Evolutionary conservation across 1,284 basidiomycete genomes (phyloP), one percentile per base, ranked within the genome.

Genomic region (Boletus semigastroideus): DNA sequence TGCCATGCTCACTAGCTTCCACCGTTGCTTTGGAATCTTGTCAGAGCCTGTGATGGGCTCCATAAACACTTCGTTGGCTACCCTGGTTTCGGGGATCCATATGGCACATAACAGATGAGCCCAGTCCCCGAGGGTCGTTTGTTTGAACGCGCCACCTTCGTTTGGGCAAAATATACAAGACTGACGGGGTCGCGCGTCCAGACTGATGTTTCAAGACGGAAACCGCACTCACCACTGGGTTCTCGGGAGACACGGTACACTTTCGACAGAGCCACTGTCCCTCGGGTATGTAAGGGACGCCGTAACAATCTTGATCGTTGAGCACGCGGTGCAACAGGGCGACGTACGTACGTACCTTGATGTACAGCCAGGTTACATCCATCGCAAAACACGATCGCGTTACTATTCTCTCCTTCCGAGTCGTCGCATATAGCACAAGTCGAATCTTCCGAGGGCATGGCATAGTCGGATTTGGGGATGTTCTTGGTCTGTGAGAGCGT

Each of bases 201-300:
- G 7, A 13, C 3, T 14, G 36, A 12, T 19, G 38, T 8, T 38
- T 25, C 8, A n/a, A 27, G 41, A 16, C 7, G 31, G 9, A 30
- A 10, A 40, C 28, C 22, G 3, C 16, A 74, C 89, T 62, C 67
- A 94, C 93, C 41, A 99, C 95, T 10, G 95, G 94, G 57, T 89
- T 91, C 70, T 98, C 96, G 0, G 97, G 97, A 2, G 94, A 97
- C 17, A 99, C 94, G 1, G 94, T 98, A 68, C 97, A 99, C 71
- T 99, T 99, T 49, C 97, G 79, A 70, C 97, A 99, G 30, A 99
- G 82, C 97, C 97, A 99, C 72, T 99, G 96, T 1, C 97, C 97
- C 73, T 99, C 97, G 0, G 97, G 97, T 56, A 99, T 98, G 67
- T 99, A 99, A 3, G 97, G 97, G 5, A 99, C 94, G 31, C 97